Evolutionary conservation across 805 yeast species (phyloP).

Genomic region (Isabelozyma heimii): DNA sequence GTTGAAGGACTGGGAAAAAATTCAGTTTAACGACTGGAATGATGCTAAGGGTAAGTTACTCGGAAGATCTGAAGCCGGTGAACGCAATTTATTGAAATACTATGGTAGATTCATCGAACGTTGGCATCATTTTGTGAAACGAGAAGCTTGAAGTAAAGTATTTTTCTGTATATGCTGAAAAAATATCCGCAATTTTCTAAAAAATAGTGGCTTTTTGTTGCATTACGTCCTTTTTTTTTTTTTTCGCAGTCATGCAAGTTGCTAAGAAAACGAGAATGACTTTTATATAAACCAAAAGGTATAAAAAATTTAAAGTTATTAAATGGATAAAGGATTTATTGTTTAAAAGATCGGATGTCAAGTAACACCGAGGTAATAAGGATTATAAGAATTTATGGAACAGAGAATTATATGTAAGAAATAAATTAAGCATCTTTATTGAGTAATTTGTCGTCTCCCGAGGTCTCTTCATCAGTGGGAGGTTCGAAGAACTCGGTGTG

Average conservation of each 20-base stretch:
- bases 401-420: neutral
- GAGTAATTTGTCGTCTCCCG: neutral
- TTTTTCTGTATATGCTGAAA: neutral
- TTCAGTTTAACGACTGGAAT: constrained; percentile 27
- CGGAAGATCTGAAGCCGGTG: constrained; percentile 39
- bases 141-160: neutral
- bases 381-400: neutral
- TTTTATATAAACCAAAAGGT: too few relatives aligned
- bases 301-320: too few relatives aligned
- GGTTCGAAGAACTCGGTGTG: neutral
- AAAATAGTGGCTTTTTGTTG: neutral
- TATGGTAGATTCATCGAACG: constrained; percentile 42
- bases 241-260: neutral
- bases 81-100: constrained; percentile 34
- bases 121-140: constrained; percentile 31
- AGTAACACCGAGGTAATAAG: too few relatives aligned
- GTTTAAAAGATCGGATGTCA: too few relatives aligned
- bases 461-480: neutral
- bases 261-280: too few relatives aligned
- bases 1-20: constrained; percentile 26
- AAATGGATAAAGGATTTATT: too few relatives aligned
- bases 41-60: constrained; percentile 46
- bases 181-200: neutral
- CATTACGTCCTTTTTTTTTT: neutral
- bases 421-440: neutral